Evolutionary conservation across 139 green algal genomes (phyloP), one percentile per base, ranked within the genome.

Genomic region (Nannochloris sp.): DNA sequence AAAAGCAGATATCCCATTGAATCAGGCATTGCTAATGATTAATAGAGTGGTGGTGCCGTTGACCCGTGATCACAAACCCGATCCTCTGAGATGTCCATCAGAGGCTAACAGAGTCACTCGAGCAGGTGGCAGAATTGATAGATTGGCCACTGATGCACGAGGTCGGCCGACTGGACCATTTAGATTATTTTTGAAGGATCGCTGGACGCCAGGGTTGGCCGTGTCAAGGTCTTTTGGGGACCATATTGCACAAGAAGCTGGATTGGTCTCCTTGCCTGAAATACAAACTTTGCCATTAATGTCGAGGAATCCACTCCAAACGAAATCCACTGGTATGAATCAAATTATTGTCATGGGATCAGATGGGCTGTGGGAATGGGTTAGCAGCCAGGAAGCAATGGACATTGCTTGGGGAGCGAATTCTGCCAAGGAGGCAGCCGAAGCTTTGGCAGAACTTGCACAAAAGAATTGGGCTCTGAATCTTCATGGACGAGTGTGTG

Each of bases 41-140:
- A 61, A n/a, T 20, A 46, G 61, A n/a, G n/a, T 44, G 20, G 29
- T 61, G 5, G 28, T 72, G 26, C 62, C 69, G 14, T 44, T 86
- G 13, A 84, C 75, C 3, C 14, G 66, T 5, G 79, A 86, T 73
- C 79, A 86, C 64, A 86, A 87, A 68, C 79, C 79, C 1, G 77
- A 69, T 11, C 66, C 40, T 9, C 2, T 28, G 6, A 63, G 64
- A 68, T 72, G 50, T 28, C 63, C 69, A 30, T 23, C 16, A 14
- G 70, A 76, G 58, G 45, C 5, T 46, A 28, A 75, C 31, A 63
- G 79, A 44, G 85, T 86, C 61, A 29, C 60, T n/a, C 71, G 64
- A 14, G 62, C 45, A 6, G 67, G 69, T 28, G 79, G 79, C 6
- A 46, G 79, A 23, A 80, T 86, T 16, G 68, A 84, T 56, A 61